Conservation (phyloP, 164 flowering plant species). For the Stephania cephalantha region DNA sequence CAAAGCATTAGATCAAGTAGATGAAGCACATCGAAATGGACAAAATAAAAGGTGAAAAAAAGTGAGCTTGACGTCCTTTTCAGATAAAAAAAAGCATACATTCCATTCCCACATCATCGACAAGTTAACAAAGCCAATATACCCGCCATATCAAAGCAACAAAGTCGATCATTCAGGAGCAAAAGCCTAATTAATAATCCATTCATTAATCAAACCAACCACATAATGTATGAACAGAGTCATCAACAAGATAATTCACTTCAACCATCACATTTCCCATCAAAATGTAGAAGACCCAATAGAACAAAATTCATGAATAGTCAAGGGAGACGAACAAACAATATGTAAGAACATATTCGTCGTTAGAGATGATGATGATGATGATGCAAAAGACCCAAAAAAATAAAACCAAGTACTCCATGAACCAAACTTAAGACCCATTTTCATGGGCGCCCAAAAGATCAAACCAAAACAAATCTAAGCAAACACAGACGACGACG, state of each 20-base stretch:
- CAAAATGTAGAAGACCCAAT: constrained; percentile 2
- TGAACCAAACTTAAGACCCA: constrained; percentile 1
- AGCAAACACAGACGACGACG: background rate
- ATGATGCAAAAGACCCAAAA: background rate
- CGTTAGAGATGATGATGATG: background rate
- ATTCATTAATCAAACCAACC: too few relatives aligned
- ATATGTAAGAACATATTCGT: background rate
- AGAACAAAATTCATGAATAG: background rate
- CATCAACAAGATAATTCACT: background rate
- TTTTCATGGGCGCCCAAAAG: constrained; percentile 6
- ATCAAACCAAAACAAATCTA: background rate
- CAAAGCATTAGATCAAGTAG: too few relatives aligned
- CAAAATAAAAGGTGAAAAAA: too few relatives aligned
- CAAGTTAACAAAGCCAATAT: too few relatives aligned
- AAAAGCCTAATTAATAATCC: background rate
- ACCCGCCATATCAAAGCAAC: too few relatives aligned
- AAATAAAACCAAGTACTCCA: background rate
- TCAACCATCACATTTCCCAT: background rate
- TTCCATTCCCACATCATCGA: too few relatives aligned
- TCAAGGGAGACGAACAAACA: background rate
- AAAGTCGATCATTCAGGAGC: background rate
- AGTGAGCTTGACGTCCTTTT: too few relatives aligned
- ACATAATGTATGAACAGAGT: constrained; percentile 2
- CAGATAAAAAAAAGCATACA: too few relatives aligned
- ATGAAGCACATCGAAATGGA: too few relatives aligned